Percentiles rank a stretch among this genome's conserved stretches.
Conservation (phyloP, 2,329 filamentous ascomycete genomes). For the Paracoccidioides brasiliensis region DNA sequence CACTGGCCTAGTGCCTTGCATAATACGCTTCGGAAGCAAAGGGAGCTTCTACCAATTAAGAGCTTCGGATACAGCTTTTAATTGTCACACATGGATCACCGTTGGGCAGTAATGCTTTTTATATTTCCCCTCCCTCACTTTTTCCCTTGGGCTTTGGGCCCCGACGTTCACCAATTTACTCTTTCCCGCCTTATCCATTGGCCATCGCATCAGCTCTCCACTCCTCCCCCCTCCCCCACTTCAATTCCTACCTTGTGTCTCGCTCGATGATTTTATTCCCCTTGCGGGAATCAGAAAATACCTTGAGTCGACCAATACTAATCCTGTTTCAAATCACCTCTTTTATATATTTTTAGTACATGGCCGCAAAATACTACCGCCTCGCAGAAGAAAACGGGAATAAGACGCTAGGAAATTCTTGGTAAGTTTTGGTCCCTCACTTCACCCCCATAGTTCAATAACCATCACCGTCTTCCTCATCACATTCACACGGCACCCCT, state of each 20-base stretch:
- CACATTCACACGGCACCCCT: neutral
- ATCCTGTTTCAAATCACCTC: slow-evolving; percentile 3
- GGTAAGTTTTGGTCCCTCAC: slow-evolving; percentile 42
- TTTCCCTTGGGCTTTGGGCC: slow-evolving; percentile 1
- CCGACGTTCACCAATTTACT: slow-evolving; percentile 8
- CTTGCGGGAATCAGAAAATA: neutral
- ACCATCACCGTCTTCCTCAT: neutral
- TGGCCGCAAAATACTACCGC: slow-evolving; percentile 79
- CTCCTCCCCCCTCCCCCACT: neutral
- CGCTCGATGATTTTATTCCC: neutral
- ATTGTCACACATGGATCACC: slow-evolving; percentile 17
- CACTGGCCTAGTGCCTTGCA: slow-evolving; percentile 3
- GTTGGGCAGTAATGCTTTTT: slow-evolving; percentile 24
- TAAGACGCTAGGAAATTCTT: slow-evolving; percentile 86
- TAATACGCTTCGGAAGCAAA: neutral
- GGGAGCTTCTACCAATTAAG: slow-evolving; percentile 2
- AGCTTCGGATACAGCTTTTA: neutral
- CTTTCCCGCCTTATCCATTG: neutral
- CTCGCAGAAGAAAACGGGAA: slow-evolving; percentile 77
- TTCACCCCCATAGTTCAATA: no score
- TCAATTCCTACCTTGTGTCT: neutral
- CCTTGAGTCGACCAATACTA: neutral
- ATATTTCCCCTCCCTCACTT: slow-evolving; percentile 10
- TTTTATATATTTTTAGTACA: slow-evolving; percentile 18
- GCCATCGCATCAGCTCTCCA: neutral